Base-by-base conservation (phyloP, 2,329 filamentous ascomycete genomes). In the Fusarium setosum region DNA sequence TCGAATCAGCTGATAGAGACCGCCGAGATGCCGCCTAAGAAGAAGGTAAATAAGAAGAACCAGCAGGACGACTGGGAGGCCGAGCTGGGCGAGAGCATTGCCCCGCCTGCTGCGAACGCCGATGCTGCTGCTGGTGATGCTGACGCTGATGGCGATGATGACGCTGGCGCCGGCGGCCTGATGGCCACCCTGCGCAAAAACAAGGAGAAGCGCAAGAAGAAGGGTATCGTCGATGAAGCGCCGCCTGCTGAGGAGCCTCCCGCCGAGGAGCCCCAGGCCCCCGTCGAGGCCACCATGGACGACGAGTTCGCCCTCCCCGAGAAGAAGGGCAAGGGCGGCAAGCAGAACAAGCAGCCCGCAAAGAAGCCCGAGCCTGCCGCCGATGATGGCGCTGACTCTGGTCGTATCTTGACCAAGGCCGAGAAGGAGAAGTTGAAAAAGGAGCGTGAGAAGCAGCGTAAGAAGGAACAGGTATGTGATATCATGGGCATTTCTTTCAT, bases 371-470 rank as follows among this genome's bases (percentile, higher is more conserved):
- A 85, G 31, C 81, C 82, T 3, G 84, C 83, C 18, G 84, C 84
- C 17, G 84, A 81, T 11, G 87, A 78, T 15, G 84, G 83, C n/a
- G 87, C 77, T 8, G 84, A 83, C 5, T 83, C 83, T 59, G 90
- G 90, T 41, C 87, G 89, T 55, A 85, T 98, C 47, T 89, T 98
- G 82, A 97, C 93, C 35, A 99, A 98, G 87, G 96, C 96, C 59
- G 94, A 99, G 83, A 99, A 99, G 83, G 96, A 99, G 79, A 97
- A 93, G 81, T 86, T 95, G 74, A 98, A 95, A 86, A 99, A 97
- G 83, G 96, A 99, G 83, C 90, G 93, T 63, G 96, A 99, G 84
- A 99, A 99, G 88, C 92, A 96, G 82, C 87, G 94, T 70, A 99
- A 99, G 84, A 99, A 94, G 88, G 96, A 99, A 80, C 92, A 98